Base-by-base conservation (phyloP, 768 basidiomycete species). In the Amanita phalloides region DNA sequence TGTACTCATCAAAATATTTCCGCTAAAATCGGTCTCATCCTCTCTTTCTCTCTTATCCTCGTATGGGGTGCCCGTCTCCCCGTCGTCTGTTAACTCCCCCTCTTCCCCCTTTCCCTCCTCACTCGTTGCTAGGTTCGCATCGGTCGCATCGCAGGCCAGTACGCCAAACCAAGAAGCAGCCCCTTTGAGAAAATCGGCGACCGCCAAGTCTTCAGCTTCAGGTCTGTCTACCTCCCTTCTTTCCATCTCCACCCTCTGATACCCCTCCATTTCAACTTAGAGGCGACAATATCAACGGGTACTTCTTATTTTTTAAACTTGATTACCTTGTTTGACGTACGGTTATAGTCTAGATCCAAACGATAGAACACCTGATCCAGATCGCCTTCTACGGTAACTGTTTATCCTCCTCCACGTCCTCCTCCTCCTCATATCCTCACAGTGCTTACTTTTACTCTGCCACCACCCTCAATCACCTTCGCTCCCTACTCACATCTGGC, bases 391-490 rank as follows among this genome's bases (percentile, higher is more conserved):
- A 9, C 85, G 81, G 91, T 86, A 58, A 47, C 54, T 56, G 13
- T 33, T 45, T 49, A n/a, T 17, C 13, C 13, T 5, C 37, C 21
- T 9, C 25, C 33, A 14, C 32, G 2, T n/a, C 25, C 20, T 17
- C 28, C 33, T 48, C 13, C 32, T 32, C 32, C 32, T 32, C 32
- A 32, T 32, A 9, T 32, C 32, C 32, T 32, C 32, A 32, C 57
- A 93, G 90, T 55, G 93, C 95, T 2, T 98, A 98, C 75, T 97
- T 97, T 70, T 86, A 98, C 69, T 97, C 95, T 0, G 78, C 91
- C 0, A 78, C 93, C 6, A 98, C 96, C 0, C 74, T 97, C 38
- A 99, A 99, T 69, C 32, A 32, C 32, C 2, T 32, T 32, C 32
- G 32, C 32, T 1, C 32, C 10, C 77, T 98, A 35, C 78, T 99